Evolutionary conservation across 106 monocot genomes (phyloP).

Genomic region (Iris macrosiphon): DNA sequence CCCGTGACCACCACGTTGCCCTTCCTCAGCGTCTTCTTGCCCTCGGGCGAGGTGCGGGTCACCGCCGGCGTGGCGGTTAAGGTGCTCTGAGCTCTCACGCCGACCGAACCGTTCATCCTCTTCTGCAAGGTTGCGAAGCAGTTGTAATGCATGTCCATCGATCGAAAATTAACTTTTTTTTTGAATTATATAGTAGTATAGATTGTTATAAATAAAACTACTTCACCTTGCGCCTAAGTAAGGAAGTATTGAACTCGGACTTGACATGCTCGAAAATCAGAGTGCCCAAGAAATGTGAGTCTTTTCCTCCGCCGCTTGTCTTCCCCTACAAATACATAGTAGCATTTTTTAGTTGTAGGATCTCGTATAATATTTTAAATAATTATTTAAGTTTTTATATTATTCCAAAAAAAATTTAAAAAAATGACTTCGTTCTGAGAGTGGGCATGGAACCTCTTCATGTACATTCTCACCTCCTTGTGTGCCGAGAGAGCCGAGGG

Average conservation of each 20-base stretch:
- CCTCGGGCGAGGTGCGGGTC: constrained; percentile 26
- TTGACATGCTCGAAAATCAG: constrained; percentile 37
- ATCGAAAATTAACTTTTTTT: too few species aligned
- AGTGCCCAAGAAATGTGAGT: constrained; percentile 59
- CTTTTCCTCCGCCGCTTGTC: constrained; percentile 34
- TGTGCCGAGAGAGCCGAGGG: constrained; percentile 42
- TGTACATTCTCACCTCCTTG: too few species aligned
- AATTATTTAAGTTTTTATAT: too few species aligned
- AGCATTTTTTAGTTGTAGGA: too few species aligned
- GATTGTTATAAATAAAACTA: too few species aligned
- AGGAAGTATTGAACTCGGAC: constrained; percentile 21
- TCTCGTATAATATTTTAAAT: too few species aligned
- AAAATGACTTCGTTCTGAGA: too few species aligned
- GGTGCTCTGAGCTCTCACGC: constrained; percentile 52
- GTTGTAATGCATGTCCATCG: too few species aligned
- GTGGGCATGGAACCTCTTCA: too few species aligned
- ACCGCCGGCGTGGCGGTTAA: constrained; percentile 37
- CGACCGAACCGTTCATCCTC: constrained; percentile 11
- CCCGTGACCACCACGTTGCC: constrained; percentile 80
- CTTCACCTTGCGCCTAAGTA: constrained; percentile 29
- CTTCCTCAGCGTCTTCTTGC: constrained; percentile 76
- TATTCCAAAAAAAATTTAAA: too few species aligned
- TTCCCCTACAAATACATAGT: constrained; percentile 61
- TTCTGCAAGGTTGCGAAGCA: constrained; percentile 14
- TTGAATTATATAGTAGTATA: too few species aligned